Evolutionary conservation across 192 early-diverging fungal genomes (phyloP).

Genomic region (Dispira simplex): DNA sequence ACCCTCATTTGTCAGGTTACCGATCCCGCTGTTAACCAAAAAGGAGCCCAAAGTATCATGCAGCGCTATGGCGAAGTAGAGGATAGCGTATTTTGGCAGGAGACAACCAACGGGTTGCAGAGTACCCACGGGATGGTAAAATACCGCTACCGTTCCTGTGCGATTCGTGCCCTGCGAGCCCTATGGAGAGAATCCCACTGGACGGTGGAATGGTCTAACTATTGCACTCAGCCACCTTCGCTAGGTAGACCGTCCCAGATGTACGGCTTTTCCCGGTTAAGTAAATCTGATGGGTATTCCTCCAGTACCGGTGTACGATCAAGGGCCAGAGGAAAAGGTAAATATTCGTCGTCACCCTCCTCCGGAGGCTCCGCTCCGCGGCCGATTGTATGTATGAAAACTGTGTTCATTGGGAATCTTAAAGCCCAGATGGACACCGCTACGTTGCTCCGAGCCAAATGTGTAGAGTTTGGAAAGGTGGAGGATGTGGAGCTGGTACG

Average conservation of each 20-base stretch:
- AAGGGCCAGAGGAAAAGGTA: not conserved
- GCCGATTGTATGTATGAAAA: not conserved
- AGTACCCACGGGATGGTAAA: not conserved
- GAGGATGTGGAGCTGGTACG: not conserved
- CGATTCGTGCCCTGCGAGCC: not conserved
- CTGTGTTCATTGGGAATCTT: not conserved
- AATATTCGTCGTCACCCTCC: not conserved
- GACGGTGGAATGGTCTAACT: not conserved
- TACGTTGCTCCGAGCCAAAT: not conserved
- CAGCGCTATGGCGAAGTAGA: not conserved
- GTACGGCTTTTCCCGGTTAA: not conserved
- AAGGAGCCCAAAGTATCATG: not conserved
- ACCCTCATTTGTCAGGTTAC: conserved; percentile 3
- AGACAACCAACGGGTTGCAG: not conserved
- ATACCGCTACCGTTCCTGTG: not conserved
- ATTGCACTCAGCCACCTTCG: not conserved
- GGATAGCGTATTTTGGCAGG: not conserved
- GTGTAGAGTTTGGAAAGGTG: not conserved
- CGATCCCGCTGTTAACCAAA: not conserved
- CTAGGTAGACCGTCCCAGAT: not conserved
- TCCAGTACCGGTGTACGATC: not conserved
- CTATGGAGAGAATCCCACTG: not conserved
- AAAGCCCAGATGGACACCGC: not conserved
- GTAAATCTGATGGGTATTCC: not conserved
- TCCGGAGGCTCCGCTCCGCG: not conserved